Evolutionary conservation across 2,329 filamentous ascomycete genomes (phyloP), one percentile per base, ranked within the genome.

Genomic region (Podosphaera aphanis): DNA sequence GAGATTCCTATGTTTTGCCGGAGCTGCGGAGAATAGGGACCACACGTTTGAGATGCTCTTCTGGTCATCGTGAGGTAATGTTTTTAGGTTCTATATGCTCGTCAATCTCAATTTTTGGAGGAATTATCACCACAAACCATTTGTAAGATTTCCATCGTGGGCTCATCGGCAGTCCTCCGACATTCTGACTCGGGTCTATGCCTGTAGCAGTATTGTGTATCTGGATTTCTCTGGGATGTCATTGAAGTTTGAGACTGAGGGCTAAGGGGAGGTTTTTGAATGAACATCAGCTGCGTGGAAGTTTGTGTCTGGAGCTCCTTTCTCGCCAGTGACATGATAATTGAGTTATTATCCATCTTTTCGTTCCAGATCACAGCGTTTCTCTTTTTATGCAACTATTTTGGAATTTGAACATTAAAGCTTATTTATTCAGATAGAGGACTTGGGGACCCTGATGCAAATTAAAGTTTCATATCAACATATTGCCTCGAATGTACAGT

Each of bases 11-110:
- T 95, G 88, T 60, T 92, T 93, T 8, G 84, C 73, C 0, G 90
- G 90, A 0, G 90, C 86, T 35, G 90, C 90, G 0, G 88, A 95
- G 66, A 98, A 98, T 42, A 95, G 70, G 0, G 88, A 93, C 90
- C 90, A 98, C 47, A 95, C 86, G 57, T 94, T 88, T 29, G 86
- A 84, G 56, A 98, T 94, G 57, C 83, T 86, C 63, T 94, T 84
- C 63, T 93, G 85, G 60, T 98, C 90, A 52, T 74, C 77, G 50
- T 80, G 73, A 4, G 85, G 79, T 29, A 94, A 71, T 41, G 73
- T 77, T 55, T 88, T 81, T 45, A 95, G 74, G 61, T 90, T 81
- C 78, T 86, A 50, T 43, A 20, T 45, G 37, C 38, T 25, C 42
- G 38, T 52, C 45, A 53, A 47, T 44, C 20, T 5, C 27, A 7